phyloP scores from a whole-genome alignment of 257 asterid genomes.

The Gynochthodes officinalis region DNA sequence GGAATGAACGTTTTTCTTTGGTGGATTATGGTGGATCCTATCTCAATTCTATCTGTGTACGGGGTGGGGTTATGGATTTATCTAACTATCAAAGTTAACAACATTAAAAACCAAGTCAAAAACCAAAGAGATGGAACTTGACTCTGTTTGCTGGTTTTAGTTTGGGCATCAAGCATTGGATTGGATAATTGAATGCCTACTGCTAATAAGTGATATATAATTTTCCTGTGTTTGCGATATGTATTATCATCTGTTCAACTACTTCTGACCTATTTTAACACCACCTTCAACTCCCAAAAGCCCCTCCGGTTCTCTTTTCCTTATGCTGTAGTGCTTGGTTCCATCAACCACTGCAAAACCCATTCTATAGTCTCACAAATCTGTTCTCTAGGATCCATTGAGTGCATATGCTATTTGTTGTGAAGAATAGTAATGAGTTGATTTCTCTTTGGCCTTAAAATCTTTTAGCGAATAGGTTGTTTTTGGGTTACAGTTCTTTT shows the following conservation, averaged over 20 bases:
- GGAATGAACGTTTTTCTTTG: too few relatives aligned
- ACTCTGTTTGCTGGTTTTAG: not conserved
- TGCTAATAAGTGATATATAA: not conserved
- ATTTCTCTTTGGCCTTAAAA: not conserved
- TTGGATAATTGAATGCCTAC: not conserved
- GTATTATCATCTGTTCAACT: not conserved
- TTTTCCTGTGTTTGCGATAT: not conserved
- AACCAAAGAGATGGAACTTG: not conserved
- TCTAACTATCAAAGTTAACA: not conserved
- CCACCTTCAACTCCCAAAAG: not conserved
- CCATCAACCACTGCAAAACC: not conserved
- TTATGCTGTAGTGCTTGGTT: not conserved
- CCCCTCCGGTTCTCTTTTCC: not conserved
- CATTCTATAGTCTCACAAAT: not conserved
- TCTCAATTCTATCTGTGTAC: not conserved
- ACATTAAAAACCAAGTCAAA: not conserved
- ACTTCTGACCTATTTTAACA: not conserved
- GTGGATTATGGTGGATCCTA: not conserved
- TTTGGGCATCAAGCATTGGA: not conserved
- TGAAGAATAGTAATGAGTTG: not conserved
- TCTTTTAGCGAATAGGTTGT: not conserved
- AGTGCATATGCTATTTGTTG: not conserved
- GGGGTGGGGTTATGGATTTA: not conserved
- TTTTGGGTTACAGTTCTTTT: not conserved
- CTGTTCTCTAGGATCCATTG: not conserved